Evolutionary conservation across 1,284 basidiomycete species (phyloP).

Genomic region (Ganoderma boninense): DNA sequence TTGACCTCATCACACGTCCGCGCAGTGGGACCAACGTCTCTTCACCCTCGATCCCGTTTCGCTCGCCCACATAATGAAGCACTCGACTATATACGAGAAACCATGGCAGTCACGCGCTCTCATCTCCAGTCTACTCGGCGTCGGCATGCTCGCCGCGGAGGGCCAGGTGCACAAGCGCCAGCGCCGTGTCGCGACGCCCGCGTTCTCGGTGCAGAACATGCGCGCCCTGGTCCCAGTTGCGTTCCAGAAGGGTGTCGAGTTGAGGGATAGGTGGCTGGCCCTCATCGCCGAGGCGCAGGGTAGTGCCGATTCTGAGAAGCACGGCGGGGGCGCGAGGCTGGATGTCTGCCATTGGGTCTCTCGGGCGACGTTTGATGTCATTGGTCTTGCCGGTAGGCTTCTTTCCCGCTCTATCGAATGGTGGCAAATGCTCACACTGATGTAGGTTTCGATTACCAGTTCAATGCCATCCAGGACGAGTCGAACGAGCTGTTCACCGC

Average conservation of each 20-base stretch:
- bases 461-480: constrained; percentile 80
- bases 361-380: constrained; percentile 82
- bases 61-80: constrained; percentile 72
- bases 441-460: constrained; percentile 80
- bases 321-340: constrained; percentile 46
- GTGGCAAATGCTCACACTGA: neutral
- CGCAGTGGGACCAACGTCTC: constrained; percentile 79
- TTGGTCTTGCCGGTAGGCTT: constrained; percentile 71
- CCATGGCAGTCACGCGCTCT: constrained; percentile 79
- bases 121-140: constrained; percentile 78
- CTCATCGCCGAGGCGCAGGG: constrained; percentile 45
- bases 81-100: constrained; percentile 77
- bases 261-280: constrained; percentile 66
- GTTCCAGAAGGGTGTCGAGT: constrained; percentile 69
- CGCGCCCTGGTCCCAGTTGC: constrained; percentile 74
- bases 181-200: constrained; percentile 76
- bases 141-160: constrained; percentile 81
- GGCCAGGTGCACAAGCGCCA: constrained; percentile 78
- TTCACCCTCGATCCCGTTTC: constrained; percentile 81
- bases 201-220: constrained; percentile 80
- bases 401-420: neutral
- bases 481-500: constrained; percentile 78
- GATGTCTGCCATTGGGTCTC: constrained; percentile 81
- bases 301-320: constrained; percentile 27
- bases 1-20: constrained; percentile 12